Evolutionary conservation across 306 rosid genomes (phyloP), one percentile per base, ranked within the genome.

Genomic region (Acacia acuminata): DNA sequence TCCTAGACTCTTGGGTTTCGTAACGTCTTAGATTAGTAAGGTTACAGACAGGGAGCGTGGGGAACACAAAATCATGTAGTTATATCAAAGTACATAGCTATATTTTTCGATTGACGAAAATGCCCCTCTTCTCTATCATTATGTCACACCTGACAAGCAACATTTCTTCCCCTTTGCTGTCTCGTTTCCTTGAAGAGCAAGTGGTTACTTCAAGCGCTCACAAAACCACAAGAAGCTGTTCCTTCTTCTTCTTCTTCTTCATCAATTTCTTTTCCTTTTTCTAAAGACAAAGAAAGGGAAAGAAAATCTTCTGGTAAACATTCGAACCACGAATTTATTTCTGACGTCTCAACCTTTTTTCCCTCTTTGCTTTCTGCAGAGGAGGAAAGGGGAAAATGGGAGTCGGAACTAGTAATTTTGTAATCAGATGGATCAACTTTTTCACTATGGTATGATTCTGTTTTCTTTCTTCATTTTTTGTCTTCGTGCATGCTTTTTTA

Each of bases 391-490:
- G 71, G 30, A 51, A 77, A 72, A 93, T 96, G 97, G 96, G 96
- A 9, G 60, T 92, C 45, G 97, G 97, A 82, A 92, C 99, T 8
- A 96, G 99, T 90, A 93, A 93, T 81, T 96, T 96, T 86, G 90
- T 96, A 20, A 91, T 94, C 83, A 90, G 97, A 87, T 96, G 98
- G 96, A 85, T 96, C 92, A 96, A 96, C 85, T 91, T 96, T 83
- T 97, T 96, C 79, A 92, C 98, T 73, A 90, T 92, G 97, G 98
- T 93, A 88, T 32, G 68, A 53, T 36, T 79, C 32, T 83, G 25
- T 34, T 45, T 66, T 6, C 34, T 77, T 69, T 76, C 71, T 48
- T 17, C n/a, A 44, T 27, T 25, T 25, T 34, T 38, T 5, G 24
- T 47, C 72, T 65, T 24, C 22, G 24, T 22, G 14, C 77, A 14